Percentiles rank a stretch among this genome's conserved stretches.
phyloP scores from a whole-genome alignment of 2,329 filamentous ascomycete species.

The Aspergillus brunneoviolaceus region DNA sequence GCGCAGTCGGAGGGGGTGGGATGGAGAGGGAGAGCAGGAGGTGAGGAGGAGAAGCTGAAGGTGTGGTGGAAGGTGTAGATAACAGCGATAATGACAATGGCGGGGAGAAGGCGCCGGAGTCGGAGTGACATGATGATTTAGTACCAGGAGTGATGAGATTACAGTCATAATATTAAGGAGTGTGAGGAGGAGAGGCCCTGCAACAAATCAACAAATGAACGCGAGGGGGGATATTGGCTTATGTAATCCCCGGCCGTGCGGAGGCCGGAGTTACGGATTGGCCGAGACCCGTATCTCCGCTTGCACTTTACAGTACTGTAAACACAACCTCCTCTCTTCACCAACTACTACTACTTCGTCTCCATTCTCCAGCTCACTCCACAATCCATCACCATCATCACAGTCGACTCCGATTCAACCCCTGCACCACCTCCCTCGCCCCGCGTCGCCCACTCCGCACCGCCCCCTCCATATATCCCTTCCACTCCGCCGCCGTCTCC shows the following conservation, averaged over 20 bases:
- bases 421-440: background rate
- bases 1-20: background rate
- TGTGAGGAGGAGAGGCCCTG: background rate
- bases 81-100: background rate
- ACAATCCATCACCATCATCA: background rate
- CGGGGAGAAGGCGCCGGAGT: conserved; percentile 2
- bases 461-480: conserved; percentile 61
- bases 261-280: too few species aligned
- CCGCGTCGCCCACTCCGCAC: conserved; percentile 51
- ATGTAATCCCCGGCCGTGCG: too few species aligned
- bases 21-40: background rate
- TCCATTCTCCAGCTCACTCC: background rate
- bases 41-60: background rate
- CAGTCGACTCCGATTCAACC: background rate
- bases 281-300: too few species aligned
- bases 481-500: conserved; percentile 55
- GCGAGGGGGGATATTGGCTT: background rate
- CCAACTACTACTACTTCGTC: too few species aligned
- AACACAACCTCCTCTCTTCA: background rate
- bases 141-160: background rate
- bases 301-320: background rate
- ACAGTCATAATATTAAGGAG: background rate
- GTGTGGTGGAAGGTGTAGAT: background rate
- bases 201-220: background rate
- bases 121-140: background rate